A percentile compares a stretch with the other conserved stretches of the same genome.
Conservation (phyloP, 2,329 filamentous ascomycete species). For the Fusarium neocosmosporiellum region DNA sequence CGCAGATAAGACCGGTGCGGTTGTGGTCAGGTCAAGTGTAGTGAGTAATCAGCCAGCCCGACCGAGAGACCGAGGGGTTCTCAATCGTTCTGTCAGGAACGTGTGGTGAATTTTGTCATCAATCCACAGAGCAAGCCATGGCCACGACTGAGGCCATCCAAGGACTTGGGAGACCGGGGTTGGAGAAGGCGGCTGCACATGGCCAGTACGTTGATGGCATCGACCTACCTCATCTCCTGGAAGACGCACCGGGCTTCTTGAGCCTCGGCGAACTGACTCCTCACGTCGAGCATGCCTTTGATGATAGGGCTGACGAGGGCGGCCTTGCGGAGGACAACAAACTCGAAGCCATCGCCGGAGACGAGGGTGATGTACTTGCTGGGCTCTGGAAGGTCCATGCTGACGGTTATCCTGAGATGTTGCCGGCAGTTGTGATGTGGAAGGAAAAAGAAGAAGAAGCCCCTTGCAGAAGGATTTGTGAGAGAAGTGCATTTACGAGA, state of each 20-base stretch:
- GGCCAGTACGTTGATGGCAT: slow-evolving; percentile 25
- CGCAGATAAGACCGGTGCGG: slow-evolving; percentile 22
- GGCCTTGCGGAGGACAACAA: slow-evolving; percentile 77
- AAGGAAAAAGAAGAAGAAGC: slow-evolving; percentile 15
- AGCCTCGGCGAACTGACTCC: slow-evolving; percentile 75
- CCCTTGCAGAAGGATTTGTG: slow-evolving; percentile 20
- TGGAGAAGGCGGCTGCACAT: slow-evolving; percentile 2
- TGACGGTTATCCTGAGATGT: not conserved
- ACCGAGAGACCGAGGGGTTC: slow-evolving; percentile 37
- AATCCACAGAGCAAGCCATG: slow-evolving; percentile 42
- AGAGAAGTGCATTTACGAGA: slow-evolving; percentile 23
- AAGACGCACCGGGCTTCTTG: slow-evolving; percentile 73
- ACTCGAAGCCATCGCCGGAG: slow-evolving; percentile 81
- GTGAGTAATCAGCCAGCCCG: slow-evolving; percentile 63
- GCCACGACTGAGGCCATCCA: slow-evolving; percentile 1
- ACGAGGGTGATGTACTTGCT: slow-evolving; percentile 83
- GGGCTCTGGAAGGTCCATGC: slow-evolving; percentile 41
- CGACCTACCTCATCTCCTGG: slow-evolving; percentile 75
- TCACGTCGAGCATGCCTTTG: slow-evolving; percentile 78
- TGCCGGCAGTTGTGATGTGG: slow-evolving; percentile 1
- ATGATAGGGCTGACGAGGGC: slow-evolving; percentile 77
- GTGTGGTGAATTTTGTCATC: slow-evolving; percentile 56
- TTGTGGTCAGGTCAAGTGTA: slow-evolving; percentile 74
- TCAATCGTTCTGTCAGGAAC: slow-evolving; percentile 59
- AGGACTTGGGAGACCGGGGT: slow-evolving; percentile 4